Evolutionary conservation across 2,329 filamentous ascomycete species (phyloP), one percentile per base, ranked within the genome.

Genomic region (Rutstroemia sp.): DNA sequence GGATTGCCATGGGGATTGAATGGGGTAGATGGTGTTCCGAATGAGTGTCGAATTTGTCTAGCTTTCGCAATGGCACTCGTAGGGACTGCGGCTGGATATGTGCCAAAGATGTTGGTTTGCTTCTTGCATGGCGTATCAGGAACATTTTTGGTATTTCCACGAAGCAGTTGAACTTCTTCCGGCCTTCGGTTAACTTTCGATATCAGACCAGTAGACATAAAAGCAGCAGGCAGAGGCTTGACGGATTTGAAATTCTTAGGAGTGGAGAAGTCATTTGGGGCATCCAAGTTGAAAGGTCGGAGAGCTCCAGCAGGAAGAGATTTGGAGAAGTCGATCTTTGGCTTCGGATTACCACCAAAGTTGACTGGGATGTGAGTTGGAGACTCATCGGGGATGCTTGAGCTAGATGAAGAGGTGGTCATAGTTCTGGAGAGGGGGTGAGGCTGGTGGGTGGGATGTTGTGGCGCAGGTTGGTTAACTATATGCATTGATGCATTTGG

Each of bases 71-170:
- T 77, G 8, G 77, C 76, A 63, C 79, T 85, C 52, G 83, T 83
- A 12, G 78, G 77, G 21, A 78, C 73, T 47, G 78, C 75, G 49
- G 74, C 69, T 12, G 84, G 82, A 71, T 81, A 81, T 51, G 87
- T 82, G 64, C 87, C 78, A 73, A 92, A 82, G 57, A 86, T 74
- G 63, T 83, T 86, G 4, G 83, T 85, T 53, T 87, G 85, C 68
- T 94, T 91, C 75, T 97, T 99, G 73, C 94, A 97, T 1, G 94
- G 94, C 1, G 94, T 99, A 68, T 97, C 94, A 0, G 94, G 92
- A 78, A 95, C 92, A 30, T 81, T 79, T 68, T 86, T 84, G 71
- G 78, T 79, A 27, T 73, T 73, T 23, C 75, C 76, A 39, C 75
- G 71, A 53, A 70, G 72, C 62, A 74, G 72, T 67, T 75, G 73